Evolutionary conservation across 306 rosid species (phyloP), one percentile per base, ranked within the genome.

Genomic region (Fragaria vesca): DNA sequence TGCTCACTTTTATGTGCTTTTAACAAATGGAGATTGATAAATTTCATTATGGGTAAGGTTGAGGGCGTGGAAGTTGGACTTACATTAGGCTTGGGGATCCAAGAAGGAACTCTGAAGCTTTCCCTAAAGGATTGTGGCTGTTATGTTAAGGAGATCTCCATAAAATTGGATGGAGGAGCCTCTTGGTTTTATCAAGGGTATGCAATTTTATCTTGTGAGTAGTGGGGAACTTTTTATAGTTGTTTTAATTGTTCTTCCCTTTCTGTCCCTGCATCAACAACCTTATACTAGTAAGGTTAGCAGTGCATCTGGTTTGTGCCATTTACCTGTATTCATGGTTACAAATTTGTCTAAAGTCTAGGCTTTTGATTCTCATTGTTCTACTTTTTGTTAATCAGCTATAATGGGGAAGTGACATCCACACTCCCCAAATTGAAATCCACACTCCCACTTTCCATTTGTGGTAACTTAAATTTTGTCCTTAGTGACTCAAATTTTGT

Each of bases 141-240:
- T 81, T 58, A 79, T 66, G 92, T 95, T 69, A 74, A 88, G 73
- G 90, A 88, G 32, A 92, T 95, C 74, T 88, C 90, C 79, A 89
- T 92, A 79, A 87, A 84, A 75, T 80, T 95, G 84, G 97, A 92
- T 78, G 97, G 96, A 70, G 98, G 98, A 85, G 91, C 97, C 66
- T 95, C 98, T 67, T 92, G 97, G 97, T 91, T 92, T 81, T 94
- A 94, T 86, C 98, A 92, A 90, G 97, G 98, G 98, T 94, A 91
- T 47, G 57, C 26, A 66, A 57, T 24, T 43, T 47, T 72, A 40
- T 66, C 68, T 82, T 17, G n/a, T 52, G 40, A 58, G 69, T 71
- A 61, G n/a, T 30, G 40, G 26, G 4, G n/a, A 40, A 3, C 16
- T 34, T 36, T 17, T 57, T 74, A 21, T 71, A 54, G 21, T 45